Evolutionary conservation across 73 alveolate species (phyloP).

Genomic region (Blepharisma stoltei): DNA sequence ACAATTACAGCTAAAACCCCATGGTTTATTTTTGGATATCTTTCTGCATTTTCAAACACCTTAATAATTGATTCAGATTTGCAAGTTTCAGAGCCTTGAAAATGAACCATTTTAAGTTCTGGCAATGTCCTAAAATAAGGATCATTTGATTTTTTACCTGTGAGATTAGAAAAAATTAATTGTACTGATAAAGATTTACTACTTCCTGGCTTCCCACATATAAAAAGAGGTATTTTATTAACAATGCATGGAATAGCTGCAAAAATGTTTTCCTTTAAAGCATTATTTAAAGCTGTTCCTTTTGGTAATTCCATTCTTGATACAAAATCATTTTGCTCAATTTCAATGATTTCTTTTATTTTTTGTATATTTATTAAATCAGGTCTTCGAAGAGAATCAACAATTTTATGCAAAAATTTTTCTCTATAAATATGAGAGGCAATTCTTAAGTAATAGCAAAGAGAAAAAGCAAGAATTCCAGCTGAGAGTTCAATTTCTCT

Average conservation of each 20-base stretch:
- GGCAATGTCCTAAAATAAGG: neutral
- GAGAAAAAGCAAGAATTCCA: conserved; percentile 44
- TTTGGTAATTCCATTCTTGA: conserved; percentile 28
- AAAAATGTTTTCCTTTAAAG: conserved; percentile 57
- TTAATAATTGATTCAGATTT: conserved; percentile 27
- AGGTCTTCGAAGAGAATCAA: conserved; percentile 8
- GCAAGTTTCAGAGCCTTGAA: conserved; percentile 33
- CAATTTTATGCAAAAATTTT: conserved; percentile 25
- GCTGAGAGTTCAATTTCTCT: conserved; percentile 28
- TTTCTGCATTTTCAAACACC: conserved; percentile 33
- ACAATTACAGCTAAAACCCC: conserved; percentile 14
- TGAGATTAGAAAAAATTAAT: conserved; percentile 36
- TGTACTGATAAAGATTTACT: conserved; percentile 58
- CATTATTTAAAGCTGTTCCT: conserved; percentile 41
- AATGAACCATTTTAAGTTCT: conserved; percentile 10
- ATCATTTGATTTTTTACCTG: conserved; percentile 10
- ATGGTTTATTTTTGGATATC: neutral
- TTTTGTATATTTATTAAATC: conserved; percentile 33
- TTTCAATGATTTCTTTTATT: neutral
- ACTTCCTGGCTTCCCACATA: conserved; percentile 76
- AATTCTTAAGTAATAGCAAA: conserved; percentile 53
- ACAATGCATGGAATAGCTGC: conserved; percentile 45
- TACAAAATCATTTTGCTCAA: conserved; percentile 22
- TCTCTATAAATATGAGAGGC: conserved; percentile 38
- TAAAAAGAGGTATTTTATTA: conserved; percentile 55